These are phyloP conservation scores for Globisporangium iwayamae DNA, from an alignment of 352 stramenopile genomes.

Conservation along the genomic window DNA sequence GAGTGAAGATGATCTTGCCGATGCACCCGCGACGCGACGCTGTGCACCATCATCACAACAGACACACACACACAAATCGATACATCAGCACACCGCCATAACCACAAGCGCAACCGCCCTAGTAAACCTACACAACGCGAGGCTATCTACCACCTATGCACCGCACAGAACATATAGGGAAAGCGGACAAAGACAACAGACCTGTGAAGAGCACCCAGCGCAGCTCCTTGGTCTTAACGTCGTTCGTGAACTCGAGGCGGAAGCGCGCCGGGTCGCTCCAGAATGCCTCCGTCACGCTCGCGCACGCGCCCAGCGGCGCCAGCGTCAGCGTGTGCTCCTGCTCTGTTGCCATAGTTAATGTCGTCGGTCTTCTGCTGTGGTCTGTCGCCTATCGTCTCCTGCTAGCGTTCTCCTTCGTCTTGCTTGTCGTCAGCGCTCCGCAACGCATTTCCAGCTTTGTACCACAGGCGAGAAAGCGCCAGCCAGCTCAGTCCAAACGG, in stretches of 20 bases:
- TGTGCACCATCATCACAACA: constrained; percentile 6
- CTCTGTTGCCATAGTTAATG: no score
- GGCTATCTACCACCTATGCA: neutral
- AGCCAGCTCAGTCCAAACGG: no score
- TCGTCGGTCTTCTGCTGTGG: no score
- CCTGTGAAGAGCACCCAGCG: constrained; percentile 80
- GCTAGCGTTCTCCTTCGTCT: no score
- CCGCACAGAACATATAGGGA: neutral
- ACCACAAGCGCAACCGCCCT: neutral
- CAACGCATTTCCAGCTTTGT: no score
- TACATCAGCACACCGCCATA: neutral
- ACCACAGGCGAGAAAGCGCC: no score
- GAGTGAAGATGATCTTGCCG: constrained; percentile 80
- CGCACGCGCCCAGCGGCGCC: constrained; percentile 23
- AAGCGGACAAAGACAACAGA: constrained; percentile 16
- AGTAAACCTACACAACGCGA: neutral
- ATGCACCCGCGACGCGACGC: constrained; percentile 53
- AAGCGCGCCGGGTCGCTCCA: constrained; percentile 38
- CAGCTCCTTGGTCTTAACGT: constrained; percentile 64
- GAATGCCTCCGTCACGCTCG: constrained; percentile 45
- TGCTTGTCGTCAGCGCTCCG: no score
- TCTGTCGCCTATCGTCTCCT: no score
- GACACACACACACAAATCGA: neutral
- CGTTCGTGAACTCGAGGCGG: constrained; percentile 69
- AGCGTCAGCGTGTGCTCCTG: neutral